Evolutionary conservation across 768 basidiomycete genomes (phyloP), one percentile per base, ranked within the genome.

Genomic region (Candolleomyces efflorescens): DNA sequence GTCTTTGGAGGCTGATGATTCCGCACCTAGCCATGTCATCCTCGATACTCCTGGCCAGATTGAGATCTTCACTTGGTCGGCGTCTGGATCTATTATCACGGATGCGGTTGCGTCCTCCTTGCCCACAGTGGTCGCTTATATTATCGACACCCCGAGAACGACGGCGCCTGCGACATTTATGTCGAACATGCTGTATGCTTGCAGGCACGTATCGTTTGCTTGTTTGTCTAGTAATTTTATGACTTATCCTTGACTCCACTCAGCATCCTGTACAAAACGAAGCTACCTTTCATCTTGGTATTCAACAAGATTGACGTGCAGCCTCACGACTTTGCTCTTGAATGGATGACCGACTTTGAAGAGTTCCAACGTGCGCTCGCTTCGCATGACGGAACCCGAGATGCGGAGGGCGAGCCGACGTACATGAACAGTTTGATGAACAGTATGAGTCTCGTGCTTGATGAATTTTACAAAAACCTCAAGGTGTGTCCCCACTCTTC

Each of bases 401-500:
- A 91, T 68, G 78, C 86, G 4, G 89, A 94, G 61, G 94, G 92
- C 52, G 97, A 96, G 67, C 91, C 92, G 49, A 94, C 90, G 41
- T 98, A 98, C 71, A 97, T 98, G 94, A 95, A 92, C 69, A 95
- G 93, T 68, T 76, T 99, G 62, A 99, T 98, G 96, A 94, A 96
- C 63, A 94, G 92, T 68, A 98, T 99, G 97, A 94, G 95, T 69
- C 73, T 99, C 53, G 96, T 99, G 6, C 73, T 99, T 54, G 97
- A 99, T 66, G 97, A 98, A 68, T 99, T 99, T 65, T 99, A 99
- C 74, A 92, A 94, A 72, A 89, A 97, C 63, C 76, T 99, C 54
- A 92, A 92, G 78, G 95, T 93, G 52, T 41, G 82, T 65, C 6
- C 49, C 32, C 26, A 37, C 6, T 23, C 13, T 48, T 38, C 58